Evolutionary conservation across 352 stramenopile species (phyloP).

Genomic region (Phytophthora fragariae): DNA sequence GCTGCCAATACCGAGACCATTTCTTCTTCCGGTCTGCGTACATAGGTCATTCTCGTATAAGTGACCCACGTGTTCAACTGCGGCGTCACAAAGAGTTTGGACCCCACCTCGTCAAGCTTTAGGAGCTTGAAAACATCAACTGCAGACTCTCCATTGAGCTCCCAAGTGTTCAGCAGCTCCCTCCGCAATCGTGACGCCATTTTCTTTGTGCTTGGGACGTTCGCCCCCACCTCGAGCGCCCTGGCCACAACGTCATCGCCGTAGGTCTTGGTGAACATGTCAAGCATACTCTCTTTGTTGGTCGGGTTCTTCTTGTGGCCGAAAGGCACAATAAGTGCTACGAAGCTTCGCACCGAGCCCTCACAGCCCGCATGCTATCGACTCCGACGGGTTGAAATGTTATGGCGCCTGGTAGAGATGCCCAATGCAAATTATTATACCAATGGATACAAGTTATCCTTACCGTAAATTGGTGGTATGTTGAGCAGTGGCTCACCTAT

Average conservation of each 20-base stretch:
- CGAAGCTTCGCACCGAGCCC: too few species aligned
- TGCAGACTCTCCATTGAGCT: not conserved
- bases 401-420: too few species aligned
- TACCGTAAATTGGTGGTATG: too few species aligned
- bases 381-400: too few species aligned
- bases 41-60: not conserved
- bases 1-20: not conserved
- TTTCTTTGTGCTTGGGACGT: not conserved
- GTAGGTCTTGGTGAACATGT: constrained; percentile 2
- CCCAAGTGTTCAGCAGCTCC: not conserved
- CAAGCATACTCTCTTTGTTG: not conserved
- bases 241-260: not conserved
- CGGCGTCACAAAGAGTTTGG: not conserved
- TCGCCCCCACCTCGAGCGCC: not conserved
- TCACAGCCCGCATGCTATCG: too few species aligned
- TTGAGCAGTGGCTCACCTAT: too few species aligned
- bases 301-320: not conserved
- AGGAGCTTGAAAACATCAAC: not conserved
- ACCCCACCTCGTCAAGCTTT: not conserved
- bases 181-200: not conserved
- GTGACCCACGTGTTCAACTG: not conserved
- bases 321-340: too few species aligned
- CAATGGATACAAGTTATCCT: too few species aligned
- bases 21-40: not conserved
- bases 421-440: too few species aligned